Conservation (phyloP, 108 stramenopile genomes). For the Nitzschia inconspicua region DNA sequence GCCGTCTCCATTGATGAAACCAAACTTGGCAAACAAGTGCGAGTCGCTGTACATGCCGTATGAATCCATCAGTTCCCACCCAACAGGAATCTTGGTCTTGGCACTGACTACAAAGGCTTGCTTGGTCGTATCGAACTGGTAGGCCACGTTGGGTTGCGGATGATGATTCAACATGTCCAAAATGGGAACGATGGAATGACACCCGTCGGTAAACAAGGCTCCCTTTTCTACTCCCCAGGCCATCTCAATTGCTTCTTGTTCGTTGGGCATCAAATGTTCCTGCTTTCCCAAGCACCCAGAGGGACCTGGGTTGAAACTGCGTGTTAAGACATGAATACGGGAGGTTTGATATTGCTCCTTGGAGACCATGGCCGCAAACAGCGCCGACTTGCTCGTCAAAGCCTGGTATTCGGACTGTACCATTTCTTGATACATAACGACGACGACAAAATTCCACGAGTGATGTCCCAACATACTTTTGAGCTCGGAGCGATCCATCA, state of each 20-base stretch:
- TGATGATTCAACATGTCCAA: conserved; percentile 84
- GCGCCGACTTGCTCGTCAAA: conserved; percentile 30
- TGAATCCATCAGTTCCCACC: conserved; percentile 53
- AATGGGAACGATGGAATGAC: conserved; percentile 77
- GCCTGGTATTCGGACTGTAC: conserved; percentile 61
- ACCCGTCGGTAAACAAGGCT: conserved; percentile 42
- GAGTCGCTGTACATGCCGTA: conserved; percentile 82
- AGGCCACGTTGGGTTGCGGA: conserved; percentile 66
- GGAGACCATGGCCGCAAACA: conserved; percentile 42
- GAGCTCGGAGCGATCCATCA: conserved; percentile 39
- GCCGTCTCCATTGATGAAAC: conserved; percentile 86
- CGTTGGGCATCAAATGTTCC: background rate
- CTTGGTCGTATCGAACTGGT: conserved; percentile 42
- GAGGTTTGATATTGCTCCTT: conserved; percentile 51
- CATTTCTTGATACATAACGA: conserved; percentile 54
- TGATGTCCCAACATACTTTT: conserved; percentile 34
- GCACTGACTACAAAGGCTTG: conserved; percentile 57
- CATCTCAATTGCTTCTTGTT: conserved; percentile 5
- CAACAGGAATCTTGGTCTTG: conserved; percentile 11
- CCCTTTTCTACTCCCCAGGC: conserved; percentile 11
- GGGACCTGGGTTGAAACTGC: conserved; percentile 57
- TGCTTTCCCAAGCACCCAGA: background rate
- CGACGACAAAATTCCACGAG: conserved; percentile 47
- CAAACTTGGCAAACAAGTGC: conserved; percentile 76
- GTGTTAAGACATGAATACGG: conserved; percentile 68